Percentiles rank a stretch among this genome's conserved stretches.
These are phyloP conservation scores for Alternaria sp. DNA, from an alignment of 2,329 filamentous ascomycete genomes.

Conservation along the genomic window DNA sequence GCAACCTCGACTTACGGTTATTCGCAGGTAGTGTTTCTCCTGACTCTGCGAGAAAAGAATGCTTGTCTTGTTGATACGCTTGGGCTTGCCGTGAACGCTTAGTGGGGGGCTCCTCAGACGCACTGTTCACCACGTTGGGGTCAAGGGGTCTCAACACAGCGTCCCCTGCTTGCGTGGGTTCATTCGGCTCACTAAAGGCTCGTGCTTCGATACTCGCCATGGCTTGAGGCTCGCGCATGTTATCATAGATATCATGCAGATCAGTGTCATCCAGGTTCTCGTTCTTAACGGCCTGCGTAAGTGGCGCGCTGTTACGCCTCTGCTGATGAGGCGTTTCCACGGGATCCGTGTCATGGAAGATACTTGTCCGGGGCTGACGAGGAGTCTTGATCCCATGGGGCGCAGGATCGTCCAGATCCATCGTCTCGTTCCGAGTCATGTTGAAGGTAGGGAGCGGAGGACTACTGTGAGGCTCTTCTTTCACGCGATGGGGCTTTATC, in stretches of 20 bases:
- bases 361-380: constrained; percentile 13
- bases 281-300: constrained; percentile 24
- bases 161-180: background rate
- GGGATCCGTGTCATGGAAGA: constrained; percentile 12
- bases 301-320: constrained; percentile 39
- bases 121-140: constrained; percentile 28
- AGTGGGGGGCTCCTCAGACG: constrained; percentile 16
- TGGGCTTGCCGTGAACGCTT: constrained; percentile 28
- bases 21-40: constrained; percentile 28
- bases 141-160: constrained; percentile 32
- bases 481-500: constrained; percentile 44
- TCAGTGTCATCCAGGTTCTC: constrained; percentile 5
- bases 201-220: constrained; percentile 17
- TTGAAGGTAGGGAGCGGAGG: constrained; percentile 20
- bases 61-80: constrained; percentile 10
- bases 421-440: constrained; percentile 46
- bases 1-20: constrained; percentile 20
- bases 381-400: constrained; percentile 42
- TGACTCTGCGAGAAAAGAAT: constrained; percentile 34
- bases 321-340: constrained; percentile 29
- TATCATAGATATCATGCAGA: background rate
- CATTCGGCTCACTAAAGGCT: constrained; percentile 29
- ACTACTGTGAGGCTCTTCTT: constrained; percentile 50
- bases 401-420: constrained; percentile 53
- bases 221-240: background rate